phyloP scores from a whole-genome alignment of 2,329 filamentous ascomycete species.

The Curvularia eragrostidis region DNA sequence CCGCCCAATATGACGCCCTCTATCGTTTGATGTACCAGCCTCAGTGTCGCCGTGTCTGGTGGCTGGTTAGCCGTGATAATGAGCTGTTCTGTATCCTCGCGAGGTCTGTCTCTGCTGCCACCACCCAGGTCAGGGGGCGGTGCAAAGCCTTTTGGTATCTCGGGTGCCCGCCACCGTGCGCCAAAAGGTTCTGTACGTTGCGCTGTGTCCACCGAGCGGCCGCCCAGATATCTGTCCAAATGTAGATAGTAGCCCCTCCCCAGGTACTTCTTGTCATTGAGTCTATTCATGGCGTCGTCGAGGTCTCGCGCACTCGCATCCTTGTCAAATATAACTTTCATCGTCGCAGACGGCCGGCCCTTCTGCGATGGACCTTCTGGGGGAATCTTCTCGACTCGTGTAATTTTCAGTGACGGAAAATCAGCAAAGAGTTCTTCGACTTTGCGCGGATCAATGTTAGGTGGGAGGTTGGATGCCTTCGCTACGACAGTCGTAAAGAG shows the following conservation, averaged over 20 bases:
- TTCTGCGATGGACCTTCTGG: constrained; percentile 28
- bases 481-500: constrained; percentile 40
- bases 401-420: constrained; percentile 42
- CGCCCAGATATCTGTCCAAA: constrained; percentile 42
- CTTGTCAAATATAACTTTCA: constrained; percentile 46
- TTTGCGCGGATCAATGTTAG: constrained; percentile 29
- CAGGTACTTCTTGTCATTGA: constrained; percentile 46
- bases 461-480: constrained; percentile 44
- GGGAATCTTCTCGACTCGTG: constrained; percentile 39
- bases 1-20: constrained; percentile 81
- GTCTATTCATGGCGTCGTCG: constrained; percentile 40
- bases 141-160: constrained; percentile 39
- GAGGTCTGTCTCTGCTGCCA: constrained; percentile 25
- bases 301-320: constrained; percentile 37
- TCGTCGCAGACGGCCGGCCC: constrained; percentile 34
- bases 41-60: constrained; percentile 76
- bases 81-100: constrained; percentile 34
- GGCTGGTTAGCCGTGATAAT: constrained; percentile 68
- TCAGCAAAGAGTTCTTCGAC: constrained; percentile 42
- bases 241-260: constrained; percentile 45
- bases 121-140: constrained; percentile 39
- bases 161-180: constrained; percentile 38
- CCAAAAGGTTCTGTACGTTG: constrained; percentile 40
- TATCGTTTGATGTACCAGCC: constrained; percentile 85
- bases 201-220: constrained; percentile 31